Evolutionary conservation across 2,329 filamentous ascomycete genomes (phyloP), one percentile per base, ranked within the genome.

Genomic region (Chaetothyriales sp.): DNA sequence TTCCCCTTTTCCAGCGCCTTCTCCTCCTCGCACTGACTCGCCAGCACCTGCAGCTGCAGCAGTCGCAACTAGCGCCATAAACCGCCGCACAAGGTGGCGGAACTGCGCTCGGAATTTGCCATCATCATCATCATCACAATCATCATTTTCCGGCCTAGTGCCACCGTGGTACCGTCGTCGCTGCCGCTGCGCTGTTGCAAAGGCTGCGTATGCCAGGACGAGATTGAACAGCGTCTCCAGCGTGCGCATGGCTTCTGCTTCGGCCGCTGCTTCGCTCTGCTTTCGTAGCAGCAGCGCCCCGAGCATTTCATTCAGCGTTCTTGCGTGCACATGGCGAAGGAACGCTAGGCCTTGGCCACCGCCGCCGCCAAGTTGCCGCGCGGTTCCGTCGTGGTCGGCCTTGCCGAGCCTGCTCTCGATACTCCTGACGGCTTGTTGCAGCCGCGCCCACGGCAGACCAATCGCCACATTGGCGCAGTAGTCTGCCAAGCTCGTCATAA

Each of bases 401-500:
- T 62, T 67, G 13, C 70, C 67, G 0, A 90, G 68, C 18, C 73
- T 72, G 1, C 62, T 62, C 65, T 90, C 77, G 13, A 92, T 73
- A 7, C 70, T 72, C 22, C 80, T 72, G 0, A 95, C 71, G 58
- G 80, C 83, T 0, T 63, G 63, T 47, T 85, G 78, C 54, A 95
- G 90, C 0, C 72, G 70, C 19, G 70, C 70, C 89, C 90, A 97
- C 0, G 83, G 80, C 15, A 76, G 73, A 6, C 77, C 77, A 48
- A 97, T 82, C 1, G 84, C 89, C 0, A 81, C 77, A 53, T 90
- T 86, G 56, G 94, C 83, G 60, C 89, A 85, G 63, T 95, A 92
- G 1, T 82, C 77, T 43, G 81, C 78, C 0, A 95, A 67, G 8
- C 78, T 78, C 0, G 78, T 76, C 20, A 94, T 75, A 58, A 97